phyloP scores from a whole-genome alignment of 257 asterid species.

The Lavandula angustifolia region DNA sequence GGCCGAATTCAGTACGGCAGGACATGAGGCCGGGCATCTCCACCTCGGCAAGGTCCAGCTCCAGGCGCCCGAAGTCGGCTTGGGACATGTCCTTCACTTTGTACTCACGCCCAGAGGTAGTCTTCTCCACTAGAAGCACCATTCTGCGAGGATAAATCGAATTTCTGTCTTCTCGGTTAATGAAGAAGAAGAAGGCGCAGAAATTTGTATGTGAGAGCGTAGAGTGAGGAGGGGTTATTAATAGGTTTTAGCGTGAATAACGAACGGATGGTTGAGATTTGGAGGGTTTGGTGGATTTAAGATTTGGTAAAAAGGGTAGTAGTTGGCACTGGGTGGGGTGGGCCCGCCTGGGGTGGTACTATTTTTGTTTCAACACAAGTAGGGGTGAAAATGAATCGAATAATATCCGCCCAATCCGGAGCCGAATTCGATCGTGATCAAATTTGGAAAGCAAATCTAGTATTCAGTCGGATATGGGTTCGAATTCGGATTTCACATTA shows the following conservation, averaged over 20 bases:
- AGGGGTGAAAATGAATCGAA: too few species aligned
- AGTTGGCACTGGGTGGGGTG: too few species aligned
- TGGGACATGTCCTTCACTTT: slow-evolving; percentile 93
- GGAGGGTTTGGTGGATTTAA: slow-evolving; percentile 51
- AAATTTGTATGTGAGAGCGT: slow-evolving; percentile 2
- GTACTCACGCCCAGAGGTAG: slow-evolving; percentile 78
- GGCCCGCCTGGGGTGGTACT: too few species aligned
- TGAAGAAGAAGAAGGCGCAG: not conserved
- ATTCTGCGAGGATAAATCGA: too few species aligned
- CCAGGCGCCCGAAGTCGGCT: slow-evolving; percentile 89
- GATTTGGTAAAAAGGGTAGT: slow-evolving; percentile 23
- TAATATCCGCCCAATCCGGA: too few species aligned
- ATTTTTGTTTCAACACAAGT: too few species aligned
- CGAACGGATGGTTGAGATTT: slow-evolving; percentile 43
- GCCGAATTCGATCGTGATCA: too few species aligned
- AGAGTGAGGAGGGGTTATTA: slow-evolving; percentile 25
- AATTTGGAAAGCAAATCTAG: too few species aligned
- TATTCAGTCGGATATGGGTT: too few species aligned
- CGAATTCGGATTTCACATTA: too few species aligned
- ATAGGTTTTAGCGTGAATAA: slow-evolving; percentile 31
- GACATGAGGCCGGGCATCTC: not conserved
- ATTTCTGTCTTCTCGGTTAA: too few species aligned
- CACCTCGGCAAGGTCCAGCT: slow-evolving; percentile 59
- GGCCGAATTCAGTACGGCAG: slow-evolving; percentile 38
- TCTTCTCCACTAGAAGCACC: slow-evolving; percentile 58